Evolutionary conservation across 345 rosid genomes (phyloP), one percentile per base, ranked within the genome.

Genomic region (Pugionium cornutum): DNA sequence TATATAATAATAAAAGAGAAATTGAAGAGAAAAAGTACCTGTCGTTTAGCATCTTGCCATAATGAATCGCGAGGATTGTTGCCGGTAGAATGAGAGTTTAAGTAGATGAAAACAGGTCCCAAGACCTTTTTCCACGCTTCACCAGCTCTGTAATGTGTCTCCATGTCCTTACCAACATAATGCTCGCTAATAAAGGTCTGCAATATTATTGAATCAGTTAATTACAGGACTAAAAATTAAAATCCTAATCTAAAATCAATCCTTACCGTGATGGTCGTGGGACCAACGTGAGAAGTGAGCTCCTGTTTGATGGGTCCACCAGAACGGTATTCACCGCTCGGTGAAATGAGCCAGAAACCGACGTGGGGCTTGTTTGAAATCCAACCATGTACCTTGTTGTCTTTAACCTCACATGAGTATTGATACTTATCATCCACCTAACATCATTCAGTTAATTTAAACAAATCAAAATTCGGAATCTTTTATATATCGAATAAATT

Each of bases 361-460:
- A 84, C 83, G 1, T 77, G 57, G 6, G 83, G 77, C 2, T 84
- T 76, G 1, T 59, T 34, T 4, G 81, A 77, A n/a, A 88, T 83
- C 99, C 97, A 94, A 3, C 99, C 99, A n/a, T 90, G 96, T 9
- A 90, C 85, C 49, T 58, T 84, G 60, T 81, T 82, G 46, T 88
- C 84, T 66, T 75, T 68, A 68, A 80, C 59, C 56, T 88, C 95
- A 4, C 78, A 41, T 2, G 95, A 72, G 67, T 88, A 94, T 9
- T 85, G 88, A 64, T 90, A 90, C 77, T 88, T 88, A 78, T 94
- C 99, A 49, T 94, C 97, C 66, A 90, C 96, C 98, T 92, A 62
- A 51, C 9, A 35, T n/a, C n/a, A 43, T 9, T 18, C 18, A 27
- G 4, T 44, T 1, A 34, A n/a, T 33, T 42, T 9, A 42, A 41